Base-by-base conservation (phyloP, 176 grass and related monocot genomes). In the Musa itinerans region DNA sequence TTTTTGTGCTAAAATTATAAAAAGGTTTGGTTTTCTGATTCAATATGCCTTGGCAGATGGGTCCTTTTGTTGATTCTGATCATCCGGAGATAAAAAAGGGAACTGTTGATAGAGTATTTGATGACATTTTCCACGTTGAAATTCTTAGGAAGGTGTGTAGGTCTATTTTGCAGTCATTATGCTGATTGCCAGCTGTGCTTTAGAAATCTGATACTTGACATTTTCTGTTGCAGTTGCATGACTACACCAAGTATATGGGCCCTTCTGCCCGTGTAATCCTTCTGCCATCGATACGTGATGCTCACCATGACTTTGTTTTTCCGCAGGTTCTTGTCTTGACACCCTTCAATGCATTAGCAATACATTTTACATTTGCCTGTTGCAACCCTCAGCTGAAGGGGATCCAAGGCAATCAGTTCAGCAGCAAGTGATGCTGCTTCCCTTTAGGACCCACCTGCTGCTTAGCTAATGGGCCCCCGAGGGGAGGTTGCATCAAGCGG, bases 1-100 rank as follows among this genome's bases (percentile, higher is more conserved):
- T 43, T 27, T 17, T 17, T 56, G 53, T 29, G 34, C 34, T 74
- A 12, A 34, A 19, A 56, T 5, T 27, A 57, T 29, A 15, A 58
- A 29, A 57, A 17, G 20, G 9, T 27, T 17, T n/a, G 26, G 10
- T 52, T 20, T 20, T 17, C 7, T 9, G 7, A 8, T 81, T 70
- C 34, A 1, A 73, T 53, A 14, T 68, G n/a, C 65, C 75, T 74
- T 74, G 26, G 19, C 75, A 98, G 94, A 91, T 98, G 90, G 94
- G 94, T 52, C 94, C 94, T n/a, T 98, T 98, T 89, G 85, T 98
- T 63, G 94, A 98, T 69, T 93, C 90, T 74, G 94, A 98, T 71
- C 94, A 98, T 81, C 94, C 90, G 56, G 90, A 87, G 27, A 91
- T 98, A 20, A 98, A 91, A 87, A 93, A 82, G 59, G 94, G 94